Base-by-base conservation (phyloP, 2,329 filamentous ascomycete genomes). In the Ophiostoma piceae region DNA sequence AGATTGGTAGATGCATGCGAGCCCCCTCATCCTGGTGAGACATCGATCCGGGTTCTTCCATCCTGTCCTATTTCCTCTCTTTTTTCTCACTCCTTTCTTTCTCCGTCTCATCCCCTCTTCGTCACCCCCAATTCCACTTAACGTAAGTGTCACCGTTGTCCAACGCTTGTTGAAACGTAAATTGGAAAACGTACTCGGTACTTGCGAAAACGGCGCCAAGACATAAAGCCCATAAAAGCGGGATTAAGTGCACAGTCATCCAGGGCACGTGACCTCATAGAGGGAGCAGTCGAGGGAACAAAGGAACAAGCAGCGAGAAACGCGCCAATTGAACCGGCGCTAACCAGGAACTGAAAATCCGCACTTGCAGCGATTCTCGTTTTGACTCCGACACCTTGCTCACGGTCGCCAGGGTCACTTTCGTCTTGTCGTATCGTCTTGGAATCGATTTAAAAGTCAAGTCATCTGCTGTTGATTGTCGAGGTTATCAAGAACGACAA, bases 291-390 rank as follows among this genome's bases (percentile, higher is more conserved):
- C 3, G 9, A 29, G 26, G n/a, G 51, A 62, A 32, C 26, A 62
- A 62, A 62, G 57, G 14, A 32, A 6, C 26, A 12, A 26, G 22
- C n/a, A 5, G 43, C 51, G 12, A 26, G 51, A 57, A 57, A 57
- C 51, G n/a, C 51, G 29, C 29, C 57, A 62, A 62, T 62, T 19
- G 57, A n/a, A 32, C 29, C 12, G 60, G 64, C 64, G 35, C 64
- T 66, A 66, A 35, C 64, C 64, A 37, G 62, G 35, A 41, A 66
- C 64, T 66, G 64, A 66, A 66, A 66, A 66, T 66, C 64, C 62
- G 64, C 64, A 66, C 8, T 43, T 37, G 60, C 32, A 43, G 12
- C n/a, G 7, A 2, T n/a, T 37, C 62, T 39, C 32, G 37, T 26
- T 26, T 66, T 66, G 64, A 43, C 64, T 66, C 64, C 64, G n/a